Evolutionary conservation across 257 asterid species (phyloP).

Genomic region (Fraxinus americana): DNA sequence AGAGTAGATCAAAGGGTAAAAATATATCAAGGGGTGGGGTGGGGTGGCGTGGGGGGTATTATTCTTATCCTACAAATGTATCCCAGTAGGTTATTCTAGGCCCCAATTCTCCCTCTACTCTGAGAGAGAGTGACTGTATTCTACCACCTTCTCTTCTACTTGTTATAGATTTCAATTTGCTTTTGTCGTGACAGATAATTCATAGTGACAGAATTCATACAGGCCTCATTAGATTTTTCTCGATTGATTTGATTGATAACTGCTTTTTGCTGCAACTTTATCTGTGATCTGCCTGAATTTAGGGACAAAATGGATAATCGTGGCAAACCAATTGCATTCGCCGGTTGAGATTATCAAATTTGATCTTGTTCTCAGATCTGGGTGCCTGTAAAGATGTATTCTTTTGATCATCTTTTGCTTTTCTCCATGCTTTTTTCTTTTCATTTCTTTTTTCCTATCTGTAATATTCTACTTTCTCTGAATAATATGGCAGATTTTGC

Average conservation of each 20-base stretch:
- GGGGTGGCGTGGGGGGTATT: background rate
- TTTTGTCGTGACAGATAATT: background rate
- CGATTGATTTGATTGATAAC: background rate
- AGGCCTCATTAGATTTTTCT: background rate
- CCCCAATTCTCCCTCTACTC: conserved; percentile 1
- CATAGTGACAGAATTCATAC: background rate
- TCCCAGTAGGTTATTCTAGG: background rate
- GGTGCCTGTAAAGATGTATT: conserved; percentile 59
- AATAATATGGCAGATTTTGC: conserved; percentile 54
- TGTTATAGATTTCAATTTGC: background rate
- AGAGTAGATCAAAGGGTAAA: background rate
- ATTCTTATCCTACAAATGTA: conserved; percentile 1
- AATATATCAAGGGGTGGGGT: background rate
- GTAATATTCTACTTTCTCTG: conserved; percentile 49
- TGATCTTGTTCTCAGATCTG: conserved; percentile 48
- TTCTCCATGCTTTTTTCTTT: conserved; percentile 40
- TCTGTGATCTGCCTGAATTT: conserved; percentile 36
- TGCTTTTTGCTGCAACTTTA: background rate
- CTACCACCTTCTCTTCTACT: background rate
- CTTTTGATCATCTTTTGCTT: conserved; percentile 53
- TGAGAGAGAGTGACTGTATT: background rate
- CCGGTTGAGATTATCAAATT: conserved; percentile 36
- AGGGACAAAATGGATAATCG: conserved; percentile 25
- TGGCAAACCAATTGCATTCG: conserved; percentile 35
- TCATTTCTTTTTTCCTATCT: conserved; percentile 40